A percentile compares a stretch with the other conserved stretches of the same genome.
phyloP scores from a whole-genome alignment of 306 rosid species.

The Fagus crenata region DNA sequence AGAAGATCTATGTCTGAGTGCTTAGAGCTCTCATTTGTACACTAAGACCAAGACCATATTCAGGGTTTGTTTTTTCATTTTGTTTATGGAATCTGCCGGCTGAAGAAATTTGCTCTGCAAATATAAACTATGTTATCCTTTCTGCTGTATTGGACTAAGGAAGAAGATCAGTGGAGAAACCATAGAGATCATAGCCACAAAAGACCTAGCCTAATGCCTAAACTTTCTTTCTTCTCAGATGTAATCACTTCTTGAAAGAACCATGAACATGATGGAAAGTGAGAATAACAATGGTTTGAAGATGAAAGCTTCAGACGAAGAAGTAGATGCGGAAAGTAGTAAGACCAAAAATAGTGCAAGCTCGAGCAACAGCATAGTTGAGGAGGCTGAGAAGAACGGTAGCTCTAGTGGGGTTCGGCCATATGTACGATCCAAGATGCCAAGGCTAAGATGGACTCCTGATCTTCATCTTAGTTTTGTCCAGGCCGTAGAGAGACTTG shows the following conservation, averaged over 20 bases:
- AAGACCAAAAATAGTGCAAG: constrained; percentile 12
- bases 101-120: background rate
- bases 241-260: constrained; percentile 1
- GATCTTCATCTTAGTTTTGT: constrained; percentile 14
- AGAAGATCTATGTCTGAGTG: background rate
- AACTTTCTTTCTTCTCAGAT: background rate
- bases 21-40: background rate
- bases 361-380: constrained; percentile 14
- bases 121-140: background rate
- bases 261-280: background rate
- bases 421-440: constrained; percentile 6
- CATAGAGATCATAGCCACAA: background rate
- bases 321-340: constrained; percentile 8
- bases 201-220: background rate
- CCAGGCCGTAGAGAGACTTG: constrained; percentile 1
- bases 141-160: background rate
- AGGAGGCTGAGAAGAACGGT: constrained; percentile 1
- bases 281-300: background rate
- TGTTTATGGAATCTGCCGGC: background rate
- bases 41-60: background rate
- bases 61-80: background rate
- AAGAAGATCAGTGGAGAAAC: constrained; percentile 4
- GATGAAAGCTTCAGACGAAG: background rate
- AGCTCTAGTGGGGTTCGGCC: constrained; percentile 4
- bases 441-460: constrained; percentile 14